Evolutionary conservation across 2,329 filamentous ascomycete species (phyloP).

Genomic region (Didymella sp.): DNA sequence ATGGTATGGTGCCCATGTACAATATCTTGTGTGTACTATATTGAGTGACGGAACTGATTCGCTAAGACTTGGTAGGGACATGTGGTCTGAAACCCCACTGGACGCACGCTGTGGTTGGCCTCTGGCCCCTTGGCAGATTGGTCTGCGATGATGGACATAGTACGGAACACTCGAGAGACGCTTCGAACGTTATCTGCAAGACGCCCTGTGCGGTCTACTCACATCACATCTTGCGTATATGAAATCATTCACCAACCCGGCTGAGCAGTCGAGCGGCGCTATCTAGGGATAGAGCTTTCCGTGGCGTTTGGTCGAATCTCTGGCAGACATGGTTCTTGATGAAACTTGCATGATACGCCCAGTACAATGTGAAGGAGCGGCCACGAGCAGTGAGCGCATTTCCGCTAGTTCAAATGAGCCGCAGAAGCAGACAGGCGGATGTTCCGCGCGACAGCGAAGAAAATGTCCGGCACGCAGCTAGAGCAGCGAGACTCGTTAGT

Average conservation of each 20-base stretch:
- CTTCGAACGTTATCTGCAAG: neutral
- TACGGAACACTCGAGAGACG: neutral
- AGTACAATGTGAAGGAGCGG: neutral
- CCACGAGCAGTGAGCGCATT: neutral
- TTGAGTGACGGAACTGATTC: neutral
- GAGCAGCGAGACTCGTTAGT: neutral
- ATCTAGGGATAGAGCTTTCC: neutral
- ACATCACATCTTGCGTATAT: neutral
- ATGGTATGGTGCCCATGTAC: conserved; percentile 32
- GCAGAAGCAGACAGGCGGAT: neutral
- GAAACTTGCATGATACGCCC: neutral
- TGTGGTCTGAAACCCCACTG: conserved; percentile 3
- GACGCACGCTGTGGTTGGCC: neutral
- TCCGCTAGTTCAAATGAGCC: neutral
- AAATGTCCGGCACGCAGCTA: neutral
- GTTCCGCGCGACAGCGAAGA: neutral
- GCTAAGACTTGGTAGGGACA: conserved; percentile 14
- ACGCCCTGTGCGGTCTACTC: no score
- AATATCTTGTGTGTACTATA: neutral
- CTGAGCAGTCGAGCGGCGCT: neutral
- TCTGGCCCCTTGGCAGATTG: neutral
- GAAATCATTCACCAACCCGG: neutral
- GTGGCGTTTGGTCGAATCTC: neutral
- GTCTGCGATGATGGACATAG: neutral
- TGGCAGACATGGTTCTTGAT: neutral